These are phyloP conservation scores for Fragilaria crotonensis DNA, from an alignment of 108 stramenopile genomes.

Conservation along the genomic window DNA sequence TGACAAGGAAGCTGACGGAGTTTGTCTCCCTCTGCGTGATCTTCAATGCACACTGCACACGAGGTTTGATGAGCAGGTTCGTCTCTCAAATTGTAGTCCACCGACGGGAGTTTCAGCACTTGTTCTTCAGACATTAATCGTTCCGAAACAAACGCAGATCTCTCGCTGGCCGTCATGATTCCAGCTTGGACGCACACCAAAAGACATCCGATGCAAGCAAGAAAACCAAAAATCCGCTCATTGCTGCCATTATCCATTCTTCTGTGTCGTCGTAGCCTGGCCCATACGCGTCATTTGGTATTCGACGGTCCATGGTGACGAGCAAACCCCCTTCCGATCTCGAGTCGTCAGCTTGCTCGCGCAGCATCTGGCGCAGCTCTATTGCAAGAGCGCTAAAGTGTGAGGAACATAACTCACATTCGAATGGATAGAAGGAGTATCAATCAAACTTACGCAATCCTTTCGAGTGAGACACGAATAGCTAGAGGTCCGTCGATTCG, in stretches of 20 bases:
- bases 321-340: conserved; percentile 1
- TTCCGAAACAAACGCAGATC: neutral
- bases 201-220: conserved; percentile 28
- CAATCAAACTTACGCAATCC: conserved; percentile 30
- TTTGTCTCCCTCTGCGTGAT: conserved; percentile 65
- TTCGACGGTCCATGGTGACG: neutral
- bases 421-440: no score
- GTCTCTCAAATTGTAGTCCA: conserved; percentile 3
- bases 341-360: neutral
- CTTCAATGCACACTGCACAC: conserved; percentile 88
- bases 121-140: conserved; percentile 21
- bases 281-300: neutral
- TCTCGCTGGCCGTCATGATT: conserved; percentile 5
- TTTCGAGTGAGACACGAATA: conserved; percentile 22
- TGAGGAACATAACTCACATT: no score
- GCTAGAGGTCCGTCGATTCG: conserved; percentile 8
- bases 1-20: conserved; percentile 75
- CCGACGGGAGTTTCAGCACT: conserved; percentile 12
- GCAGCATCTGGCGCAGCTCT: neutral
- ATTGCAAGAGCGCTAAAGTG: no score
- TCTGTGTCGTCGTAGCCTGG: conserved; percentile 2
- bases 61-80: conserved; percentile 8
- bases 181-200: conserved; percentile 28
- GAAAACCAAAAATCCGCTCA: conserved; percentile 27
- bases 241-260: conserved; percentile 12